Percentiles rank a stretch among this genome's conserved stretches.
phyloP scores from a whole-genome alignment of 2,329 filamentous ascomycete genomes.

The Ceratocystis destructans region DNA sequence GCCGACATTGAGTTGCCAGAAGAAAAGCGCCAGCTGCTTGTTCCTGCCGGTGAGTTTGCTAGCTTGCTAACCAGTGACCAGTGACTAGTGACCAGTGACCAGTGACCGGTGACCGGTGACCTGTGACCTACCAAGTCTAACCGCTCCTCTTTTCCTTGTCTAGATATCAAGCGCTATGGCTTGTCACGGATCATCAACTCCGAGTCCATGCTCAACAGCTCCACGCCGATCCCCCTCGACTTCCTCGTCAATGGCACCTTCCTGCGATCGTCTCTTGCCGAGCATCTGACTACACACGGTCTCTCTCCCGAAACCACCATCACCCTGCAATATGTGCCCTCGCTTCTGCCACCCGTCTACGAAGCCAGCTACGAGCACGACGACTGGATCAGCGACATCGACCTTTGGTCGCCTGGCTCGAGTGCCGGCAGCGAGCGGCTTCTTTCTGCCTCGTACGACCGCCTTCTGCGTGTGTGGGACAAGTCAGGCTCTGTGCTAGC shows the following conservation, averaged over 20 bases:
- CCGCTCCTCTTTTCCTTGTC: slow-evolving; percentile 1
- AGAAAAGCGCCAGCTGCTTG: slow-evolving; percentile 46
- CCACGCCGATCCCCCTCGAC: slow-evolving; percentile 65
- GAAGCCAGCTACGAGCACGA: slow-evolving; percentile 92
- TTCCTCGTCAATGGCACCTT: slow-evolving; percentile 93
- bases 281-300: slow-evolving; percentile 75
- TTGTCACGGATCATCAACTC: slow-evolving; percentile 58
- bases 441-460: slow-evolving; percentile 88
- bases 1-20: slow-evolving; percentile 49
- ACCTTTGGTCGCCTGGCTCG: slow-evolving; percentile 58
- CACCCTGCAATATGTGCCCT: slow-evolving; percentile 84
- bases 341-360: slow-evolving; percentile 75
- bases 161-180: slow-evolving; percentile 56
- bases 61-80: neutral
- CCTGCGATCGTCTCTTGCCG: slow-evolving; percentile 74
- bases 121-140: neutral
- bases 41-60: slow-evolving; percentile 39
- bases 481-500: slow-evolving; percentile 74
- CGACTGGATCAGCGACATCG: slow-evolving; percentile 85
- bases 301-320: slow-evolving; percentile 80
- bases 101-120: neutral
- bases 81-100: neutral
- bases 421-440: slow-evolving; percentile 44
- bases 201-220: slow-evolving; percentile 54
- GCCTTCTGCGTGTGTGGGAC: slow-evolving; percentile 78